A percentile compares a stretch with the other conserved stretches of the same genome.
phyloP scores from a whole-genome alignment of 306 rosid species.

The Castanea crenata region DNA sequence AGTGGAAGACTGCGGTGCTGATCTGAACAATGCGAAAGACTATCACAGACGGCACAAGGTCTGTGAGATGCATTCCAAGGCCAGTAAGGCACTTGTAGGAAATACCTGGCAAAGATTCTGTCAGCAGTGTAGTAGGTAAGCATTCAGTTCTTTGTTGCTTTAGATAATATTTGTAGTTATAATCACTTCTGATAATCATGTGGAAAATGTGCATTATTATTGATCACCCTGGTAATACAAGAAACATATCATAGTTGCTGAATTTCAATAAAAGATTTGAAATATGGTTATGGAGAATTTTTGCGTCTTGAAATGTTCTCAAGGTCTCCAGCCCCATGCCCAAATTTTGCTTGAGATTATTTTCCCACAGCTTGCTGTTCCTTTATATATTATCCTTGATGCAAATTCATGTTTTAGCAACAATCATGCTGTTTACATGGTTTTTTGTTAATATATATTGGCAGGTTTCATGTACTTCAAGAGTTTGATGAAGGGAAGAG shows the following conservation, averaged over 20 bases:
- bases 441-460: conserved; percentile 7
- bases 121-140: conserved; percentile 95
- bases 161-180: conserved; percentile 6
- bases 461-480: conserved; percentile 57
- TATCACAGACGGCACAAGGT: conserved; percentile 89
- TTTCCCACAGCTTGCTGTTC: neutral
- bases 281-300: neutral
- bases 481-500: conserved; percentile 70
- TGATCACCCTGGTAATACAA: neutral
- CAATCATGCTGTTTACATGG: conserved; percentile 8
- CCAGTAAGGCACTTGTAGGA: conserved; percentile 72
- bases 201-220: neutral
- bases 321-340: no score
- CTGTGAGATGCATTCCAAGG: conserved; percentile 90
- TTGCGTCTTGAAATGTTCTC: neutral
- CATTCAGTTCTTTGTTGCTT: conserved; percentile 7
- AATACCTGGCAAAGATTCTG: conserved; percentile 86
- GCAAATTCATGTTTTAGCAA: neutral
- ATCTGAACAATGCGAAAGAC: conserved; percentile 80
- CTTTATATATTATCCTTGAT: neutral
- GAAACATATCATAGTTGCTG: neutral
- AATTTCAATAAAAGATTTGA: neutral
- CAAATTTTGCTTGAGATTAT: neutral
- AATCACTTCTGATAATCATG: neutral
- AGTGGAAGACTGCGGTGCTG: conserved; percentile 86